Evolutionary conservation across 352 stramenopile genomes (phyloP), one percentile per base, ranked within the genome.

Genomic region (Phytophthora sp.): DNA sequence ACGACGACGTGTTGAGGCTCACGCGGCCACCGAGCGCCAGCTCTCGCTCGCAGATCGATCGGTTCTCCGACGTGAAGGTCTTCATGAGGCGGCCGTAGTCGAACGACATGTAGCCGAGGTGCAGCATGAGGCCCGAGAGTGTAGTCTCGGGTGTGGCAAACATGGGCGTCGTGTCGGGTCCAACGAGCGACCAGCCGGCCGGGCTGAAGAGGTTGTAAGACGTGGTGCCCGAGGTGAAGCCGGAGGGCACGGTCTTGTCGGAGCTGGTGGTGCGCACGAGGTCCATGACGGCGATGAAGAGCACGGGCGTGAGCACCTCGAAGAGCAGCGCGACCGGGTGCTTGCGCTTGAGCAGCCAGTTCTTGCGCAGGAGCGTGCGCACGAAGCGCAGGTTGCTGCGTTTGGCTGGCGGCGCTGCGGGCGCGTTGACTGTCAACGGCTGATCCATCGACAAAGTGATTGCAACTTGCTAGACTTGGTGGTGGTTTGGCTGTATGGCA

Each of bases 311-410:
- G 34, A 91, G 39, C 41, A 91, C 59, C 60, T 94, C 85, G 26
- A 88, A 75, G 26, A 84, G 21, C 11, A 83, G 54, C 8, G 66
- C 73, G 3, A 88, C 18, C 15, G 69, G 74, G 20, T 87, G 69
- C 31, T 87, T 84, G 45, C 72, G 75, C 77, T 93, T 93, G 65
- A 93, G 84, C 72, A 85, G 64, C 67, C 72, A 88, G 68, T 93
- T 93, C 73, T 93, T 93, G 45, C 82, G 74, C 50, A 93, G 74
- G 31, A 93, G 57, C 54, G 67, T 75, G 12, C 74, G 74, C 26
- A 88, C 63, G 38, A 86, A 88, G 41, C 72, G 76, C 55, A 80
- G 52, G 26, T 72, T 58, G 12, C 57, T 71, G 11, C 54, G 53
- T 32, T 60, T 59, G 27, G 31, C 26, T 4, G 26, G n/a, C 23